Percentiles rank a stretch among this genome's conserved stretches.
phyloP scores from a whole-genome alignment of 2,329 filamentous ascomycete genomes.

The Rhynchosporium secalis region DNA sequence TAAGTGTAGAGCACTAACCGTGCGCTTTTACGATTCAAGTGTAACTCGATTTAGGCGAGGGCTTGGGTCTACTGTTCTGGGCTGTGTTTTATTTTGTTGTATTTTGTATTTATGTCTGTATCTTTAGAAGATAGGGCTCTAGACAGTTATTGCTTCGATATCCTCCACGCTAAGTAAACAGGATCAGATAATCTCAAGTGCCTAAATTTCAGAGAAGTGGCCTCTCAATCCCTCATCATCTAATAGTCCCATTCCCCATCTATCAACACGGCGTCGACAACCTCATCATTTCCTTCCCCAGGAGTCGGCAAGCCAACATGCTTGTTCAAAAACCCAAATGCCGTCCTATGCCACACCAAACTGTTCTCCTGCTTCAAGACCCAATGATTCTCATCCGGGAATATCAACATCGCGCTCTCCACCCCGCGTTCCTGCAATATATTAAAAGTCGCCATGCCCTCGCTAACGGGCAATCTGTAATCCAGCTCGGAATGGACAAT shows the following conservation, averaged over 20 bases:
- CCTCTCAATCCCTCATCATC: not conserved
- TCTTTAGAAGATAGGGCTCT: too few relatives aligned
- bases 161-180: too few relatives aligned
- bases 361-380: constrained; percentile 88
- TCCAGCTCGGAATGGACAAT: constrained; percentile 88
- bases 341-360: constrained; percentile 78
- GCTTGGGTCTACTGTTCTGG: too few relatives aligned
- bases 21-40: too few relatives aligned
- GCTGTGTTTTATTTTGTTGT: too few relatives aligned
- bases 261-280: constrained; percentile 22
- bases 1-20: too few relatives aligned
- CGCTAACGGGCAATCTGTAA: constrained; percentile 79
- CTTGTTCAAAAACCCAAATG: constrained; percentile 70
- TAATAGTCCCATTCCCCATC: constrained; percentile 28
- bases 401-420: constrained; percentile 61
- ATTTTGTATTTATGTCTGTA: too few relatives aligned
- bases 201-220: not conserved
- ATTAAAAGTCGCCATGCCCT: constrained; percentile 67
- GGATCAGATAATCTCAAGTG: too few relatives aligned
- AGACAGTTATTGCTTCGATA: too few relatives aligned
- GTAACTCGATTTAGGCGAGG: too few relatives aligned
- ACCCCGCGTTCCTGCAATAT: constrained; percentile 54
- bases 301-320: constrained; percentile 27
- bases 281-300: constrained; percentile 18
- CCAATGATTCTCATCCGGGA: constrained; percentile 71